A percentile compares a stretch with the other conserved stretches of the same genome.
Conservation (phyloP, 441 rosid species). For the Pelargonium myrrhifolium region DNA sequence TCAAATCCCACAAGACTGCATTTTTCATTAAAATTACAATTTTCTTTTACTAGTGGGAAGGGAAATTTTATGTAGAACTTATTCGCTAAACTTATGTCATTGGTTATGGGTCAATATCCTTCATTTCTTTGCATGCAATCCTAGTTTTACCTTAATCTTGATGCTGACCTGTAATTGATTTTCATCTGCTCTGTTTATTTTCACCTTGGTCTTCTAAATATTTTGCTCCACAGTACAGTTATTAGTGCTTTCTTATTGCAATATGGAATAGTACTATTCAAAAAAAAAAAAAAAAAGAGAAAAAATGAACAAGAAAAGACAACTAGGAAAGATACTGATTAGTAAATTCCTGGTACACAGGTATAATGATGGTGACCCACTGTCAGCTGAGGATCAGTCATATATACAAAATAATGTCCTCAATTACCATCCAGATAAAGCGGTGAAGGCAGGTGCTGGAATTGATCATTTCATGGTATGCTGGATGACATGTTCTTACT, state of each 20-base stretch:
- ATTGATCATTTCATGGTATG: constrained; percentile 66
- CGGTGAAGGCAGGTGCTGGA: constrained; percentile 61
- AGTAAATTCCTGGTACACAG: constrained; percentile 30
- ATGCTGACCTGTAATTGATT: not conserved
- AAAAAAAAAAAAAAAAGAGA: too few relatives aligned
- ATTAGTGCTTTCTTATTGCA: not conserved
- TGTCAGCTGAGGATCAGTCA: constrained; percentile 55
- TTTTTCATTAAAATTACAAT: too few relatives aligned
- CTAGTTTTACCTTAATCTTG: not conserved
- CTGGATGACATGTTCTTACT: not conserved
- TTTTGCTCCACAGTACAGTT: not conserved
- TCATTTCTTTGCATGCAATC: not conserved
- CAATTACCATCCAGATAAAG: constrained; percentile 72
- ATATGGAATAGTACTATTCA: too few relatives aligned
- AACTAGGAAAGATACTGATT: constrained; percentile 10
- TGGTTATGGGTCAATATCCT: not conserved
- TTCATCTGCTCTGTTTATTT: not conserved
- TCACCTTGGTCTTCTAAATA: not conserved
- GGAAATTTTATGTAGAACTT: too few relatives aligned
- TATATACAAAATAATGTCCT: constrained; percentile 54
- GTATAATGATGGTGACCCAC: constrained; percentile 69
- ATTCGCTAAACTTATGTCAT: too few relatives aligned
- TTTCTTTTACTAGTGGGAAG: too few relatives aligned
- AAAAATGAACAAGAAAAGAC: too few relatives aligned
- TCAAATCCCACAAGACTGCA: too few relatives aligned